Base-by-base conservation (phyloP, 2,329 filamentous ascomycete species). In the Ustulina deusta region DNA sequence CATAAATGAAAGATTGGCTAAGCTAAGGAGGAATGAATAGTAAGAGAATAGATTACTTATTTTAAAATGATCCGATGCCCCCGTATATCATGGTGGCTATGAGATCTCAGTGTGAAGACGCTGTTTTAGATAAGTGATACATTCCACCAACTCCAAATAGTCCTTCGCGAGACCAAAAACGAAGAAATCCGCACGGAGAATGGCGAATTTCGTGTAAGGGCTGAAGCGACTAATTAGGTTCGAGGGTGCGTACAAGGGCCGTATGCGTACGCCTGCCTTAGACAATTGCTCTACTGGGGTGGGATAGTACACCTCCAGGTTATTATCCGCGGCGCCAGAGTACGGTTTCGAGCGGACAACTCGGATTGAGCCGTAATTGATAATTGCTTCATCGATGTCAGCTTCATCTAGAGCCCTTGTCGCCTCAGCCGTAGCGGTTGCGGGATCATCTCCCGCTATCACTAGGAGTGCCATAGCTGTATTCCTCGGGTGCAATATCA, bases 131-230 rank as follows among this genome's bases (percentile, higher is more conserved):
- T 46, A 3, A 6, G 17, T n/a, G 32, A 71, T 54, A 34, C 69
- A 71, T 51, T 27, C 44, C 11, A 57, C 54, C 44, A 71, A 54
- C 29, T 69, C 69, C 1, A 17, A 29, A 61, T 36, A 51, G 49
- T 65, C 59, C 10, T 67, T 68, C 11, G 72, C 70, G n/a, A 73
- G 66, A n/a, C 71, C 66, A 58, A 72, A 75, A 1, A 62, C 65
- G 49, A 71, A 73, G 46, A 75, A 72, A 38, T 75, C 74, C 4
- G 69, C 46, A 2, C 74, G 73, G 1, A 72, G 54, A n/a, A 75
- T 57, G 27, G 59, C 69, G 54, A 72, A 75, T 40, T 63, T 74
- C 2, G 71, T 71, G 29, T 27, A 20, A 38, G 54, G 22, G 5
- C 22, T 56, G 13, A 75, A 69, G 13, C 72, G 69, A 38, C 61